Conservation (phyloP, 208 protist species). For the Leishmania amazonensis region DNA sequence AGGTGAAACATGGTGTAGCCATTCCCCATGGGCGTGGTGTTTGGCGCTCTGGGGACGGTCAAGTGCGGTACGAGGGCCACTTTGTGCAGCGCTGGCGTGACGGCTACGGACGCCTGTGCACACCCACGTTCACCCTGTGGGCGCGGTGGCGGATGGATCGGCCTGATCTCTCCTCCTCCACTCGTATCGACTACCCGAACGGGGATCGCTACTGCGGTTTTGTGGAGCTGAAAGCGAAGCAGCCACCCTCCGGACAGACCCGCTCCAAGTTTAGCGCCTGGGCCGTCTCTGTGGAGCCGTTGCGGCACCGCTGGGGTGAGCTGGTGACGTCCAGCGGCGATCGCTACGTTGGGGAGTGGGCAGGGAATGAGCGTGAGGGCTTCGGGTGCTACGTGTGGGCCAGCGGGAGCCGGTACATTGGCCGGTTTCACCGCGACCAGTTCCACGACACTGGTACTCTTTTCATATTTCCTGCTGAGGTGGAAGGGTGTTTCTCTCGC, state of each 20-base stretch:
- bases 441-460: conserved; percentile 78
- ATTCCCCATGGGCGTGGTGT: conserved; percentile 75
- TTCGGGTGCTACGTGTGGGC: conserved; percentile 76
- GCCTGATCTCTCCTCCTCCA: conserved; percentile 48
- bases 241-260: background rate
- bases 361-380: conserved; percentile 55
- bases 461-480: conserved; percentile 32
- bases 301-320: conserved; percentile 72
- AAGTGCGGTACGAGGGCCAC: conserved; percentile 62
- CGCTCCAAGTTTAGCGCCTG: conserved; percentile 70
- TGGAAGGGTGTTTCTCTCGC: conserved; percentile 31
- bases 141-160: conserved; percentile 76
- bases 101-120: conserved; percentile 65
- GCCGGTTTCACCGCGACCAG: conserved; percentile 49
- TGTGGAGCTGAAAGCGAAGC: conserved; percentile 28
- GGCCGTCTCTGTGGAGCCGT: conserved; percentile 37
- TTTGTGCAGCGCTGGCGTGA: conserved; percentile 74
- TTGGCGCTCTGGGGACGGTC: conserved; percentile 43
- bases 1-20: conserved; percentile 29
- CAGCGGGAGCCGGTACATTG: conserved; percentile 71
- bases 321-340: conserved; percentile 51
- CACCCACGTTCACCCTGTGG: conserved; percentile 63
- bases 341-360: conserved; percentile 86
- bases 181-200: conserved; percentile 63
- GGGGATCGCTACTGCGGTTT: conserved; percentile 69